Conservation (phyloP, 225 moss, liverwort and hornwort genomes). For the Thuidium tamariscinum region DNA sequence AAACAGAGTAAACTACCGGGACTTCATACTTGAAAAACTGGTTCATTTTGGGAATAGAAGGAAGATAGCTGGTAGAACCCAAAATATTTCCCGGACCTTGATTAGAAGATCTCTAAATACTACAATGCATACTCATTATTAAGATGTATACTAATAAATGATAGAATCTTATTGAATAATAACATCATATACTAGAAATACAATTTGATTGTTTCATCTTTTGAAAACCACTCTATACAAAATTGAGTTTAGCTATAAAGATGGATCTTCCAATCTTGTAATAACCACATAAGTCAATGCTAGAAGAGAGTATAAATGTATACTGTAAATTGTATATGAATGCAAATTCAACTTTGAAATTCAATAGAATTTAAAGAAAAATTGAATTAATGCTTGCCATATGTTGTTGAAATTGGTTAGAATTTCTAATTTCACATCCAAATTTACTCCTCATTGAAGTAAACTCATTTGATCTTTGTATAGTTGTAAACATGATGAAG, state of each 20-base stretch:
- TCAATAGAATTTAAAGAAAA: background rate
- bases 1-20: no score
- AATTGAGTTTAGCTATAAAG: background rate
- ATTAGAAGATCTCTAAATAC: background rate
- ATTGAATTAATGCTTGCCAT: no score
- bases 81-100: no score
- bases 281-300: accelerated
- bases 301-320: accelerated
- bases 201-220: background rate
- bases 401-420: no score
- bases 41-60: no score
- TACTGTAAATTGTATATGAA: accelerated
- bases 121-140: background rate
- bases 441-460: background rate
- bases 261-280: background rate
- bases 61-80: no score
- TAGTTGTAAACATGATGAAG: accelerated
- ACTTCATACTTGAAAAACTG: no score
- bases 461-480: accelerated
- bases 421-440: background rate
- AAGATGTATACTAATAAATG: background rate
- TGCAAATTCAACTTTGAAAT: no score
- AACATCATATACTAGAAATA: background rate
- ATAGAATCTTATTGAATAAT: background rate
- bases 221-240: background rate